These are phyloP conservation scores for Penicillium sp. DNA, from an alignment of 2,329 filamentous ascomycete species.

Conservation along the genomic window DNA sequence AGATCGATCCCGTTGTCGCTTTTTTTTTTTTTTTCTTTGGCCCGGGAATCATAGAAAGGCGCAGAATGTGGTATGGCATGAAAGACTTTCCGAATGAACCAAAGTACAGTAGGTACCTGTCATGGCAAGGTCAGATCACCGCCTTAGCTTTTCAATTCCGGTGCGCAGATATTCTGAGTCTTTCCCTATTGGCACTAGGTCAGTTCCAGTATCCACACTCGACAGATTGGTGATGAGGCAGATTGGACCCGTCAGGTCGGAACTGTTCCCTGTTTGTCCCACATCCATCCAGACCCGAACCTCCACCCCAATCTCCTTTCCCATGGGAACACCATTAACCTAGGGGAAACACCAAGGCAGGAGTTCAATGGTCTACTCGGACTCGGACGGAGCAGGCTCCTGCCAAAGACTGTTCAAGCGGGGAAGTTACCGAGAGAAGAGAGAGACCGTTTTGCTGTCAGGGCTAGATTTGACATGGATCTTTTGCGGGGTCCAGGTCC, in stretches of 20 bases:
- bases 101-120: background rate
- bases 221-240: background rate
- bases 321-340: background rate
- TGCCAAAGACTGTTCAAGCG: background rate
- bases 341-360: conserved; percentile 4
- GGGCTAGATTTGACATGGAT: conserved; percentile 6
- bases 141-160: background rate
- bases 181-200: conserved; percentile 3
- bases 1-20: background rate
- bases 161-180: background rate
- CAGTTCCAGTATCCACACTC: background rate
- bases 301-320: background rate
- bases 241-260: background rate
- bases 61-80: background rate
- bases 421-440: background rate
- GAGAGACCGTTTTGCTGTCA: conserved; percentile 14
- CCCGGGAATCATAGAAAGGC: background rate
- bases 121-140: background rate
- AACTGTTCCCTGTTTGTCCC: background rate
- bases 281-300: background rate
- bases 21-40: background rate
- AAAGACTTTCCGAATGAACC: background rate
- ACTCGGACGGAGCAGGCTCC: conserved; percentile 2
- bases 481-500: conserved; percentile 8
- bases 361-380: background rate